Conservation (phyloP, 2,329 filamentous ascomycete species). For the Colletotrichum shisoi region DNA sequence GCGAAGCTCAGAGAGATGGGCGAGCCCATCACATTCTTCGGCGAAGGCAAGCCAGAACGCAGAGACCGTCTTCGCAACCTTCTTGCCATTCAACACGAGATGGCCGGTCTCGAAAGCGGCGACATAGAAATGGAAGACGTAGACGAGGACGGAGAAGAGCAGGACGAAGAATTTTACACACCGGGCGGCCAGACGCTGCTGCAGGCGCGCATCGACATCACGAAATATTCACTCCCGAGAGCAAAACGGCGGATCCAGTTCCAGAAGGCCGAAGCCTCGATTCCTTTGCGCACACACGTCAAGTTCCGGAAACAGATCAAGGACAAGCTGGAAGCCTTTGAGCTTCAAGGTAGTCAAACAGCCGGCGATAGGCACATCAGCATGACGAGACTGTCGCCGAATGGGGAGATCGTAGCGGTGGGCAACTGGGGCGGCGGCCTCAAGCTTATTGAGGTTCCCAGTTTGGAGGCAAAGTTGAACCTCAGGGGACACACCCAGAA, state of each 20-base stretch:
- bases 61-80: conserved; percentile 86
- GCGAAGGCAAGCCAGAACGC: conserved; percentile 84
- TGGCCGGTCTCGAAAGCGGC: conserved; percentile 62
- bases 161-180: conserved; percentile 95
- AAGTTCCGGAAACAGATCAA: conserved; percentile 91
- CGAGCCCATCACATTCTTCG: conserved; percentile 94
- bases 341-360: conserved; percentile 92
- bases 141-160: conserved; percentile 63
- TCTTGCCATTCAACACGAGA: conserved; percentile 75
- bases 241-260: conserved; percentile 79
- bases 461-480: conserved; percentile 76
- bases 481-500: conserved; percentile 87
- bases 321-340: conserved; percentile 80
- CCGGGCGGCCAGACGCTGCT: conserved; percentile 78
- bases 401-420: conserved; percentile 81
- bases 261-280: conserved; percentile 81
- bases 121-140: conserved; percentile 70
- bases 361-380: conserved; percentile 90
- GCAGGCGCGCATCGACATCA: conserved; percentile 79
- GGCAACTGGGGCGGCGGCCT: conserved; percentile 94
- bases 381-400: conserved; percentile 89
- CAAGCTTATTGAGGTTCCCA: conserved; percentile 83
- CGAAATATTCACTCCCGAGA: conserved; percentile 81
- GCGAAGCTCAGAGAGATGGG: conserved; percentile 81
- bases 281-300: conserved; percentile 87